These are phyloP conservation scores for Melastoma candidum DNA, from an alignment of 441 rosid genomes.

Conservation along the genomic window DNA sequence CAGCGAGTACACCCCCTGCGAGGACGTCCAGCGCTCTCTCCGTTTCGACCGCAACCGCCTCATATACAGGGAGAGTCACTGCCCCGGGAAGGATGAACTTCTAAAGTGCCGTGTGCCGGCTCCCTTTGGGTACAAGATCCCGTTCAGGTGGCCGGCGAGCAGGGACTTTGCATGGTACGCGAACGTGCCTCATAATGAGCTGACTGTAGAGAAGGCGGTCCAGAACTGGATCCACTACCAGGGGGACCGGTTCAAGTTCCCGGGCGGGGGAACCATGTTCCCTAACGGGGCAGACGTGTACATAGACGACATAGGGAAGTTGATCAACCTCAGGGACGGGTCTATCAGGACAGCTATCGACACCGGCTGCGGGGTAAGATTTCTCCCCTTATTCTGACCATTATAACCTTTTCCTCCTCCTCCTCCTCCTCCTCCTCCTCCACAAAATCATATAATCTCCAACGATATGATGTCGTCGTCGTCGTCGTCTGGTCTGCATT, in stretches of 20 bases:
- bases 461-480: no score
- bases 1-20: slow-evolving; percentile 76
- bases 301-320: slow-evolving; percentile 54
- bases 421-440: no score
- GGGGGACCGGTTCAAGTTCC: slow-evolving; percentile 67
- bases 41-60: slow-evolving; percentile 33
- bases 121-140: slow-evolving; percentile 67
- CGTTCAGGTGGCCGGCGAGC: slow-evolving; percentile 70
- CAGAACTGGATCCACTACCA: slow-evolving; percentile 77
- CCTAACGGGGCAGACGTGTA: slow-evolving; percentile 77
- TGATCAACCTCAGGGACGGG: slow-evolving; percentile 61
- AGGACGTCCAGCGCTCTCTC: slow-evolving; percentile 50
- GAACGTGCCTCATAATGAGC: slow-evolving; percentile 81
- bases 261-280: slow-evolving; percentile 93
- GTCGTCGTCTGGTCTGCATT: no score
- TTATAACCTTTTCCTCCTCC: no score
- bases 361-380: slow-evolving; percentile 57
- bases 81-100: slow-evolving; percentile 48
- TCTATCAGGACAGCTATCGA: slow-evolving; percentile 77
- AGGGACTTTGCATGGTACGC: slow-evolving; percentile 66
- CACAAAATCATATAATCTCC: no score
- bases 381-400: no score
- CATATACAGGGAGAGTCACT: slow-evolving; percentile 73
- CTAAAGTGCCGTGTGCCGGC: slow-evolving; percentile 65
- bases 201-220: slow-evolving; percentile 77